Evolutionary conservation across 208 protist genomes (phyloP).

Genomic region (Sergeia podlipaevii): DNA sequence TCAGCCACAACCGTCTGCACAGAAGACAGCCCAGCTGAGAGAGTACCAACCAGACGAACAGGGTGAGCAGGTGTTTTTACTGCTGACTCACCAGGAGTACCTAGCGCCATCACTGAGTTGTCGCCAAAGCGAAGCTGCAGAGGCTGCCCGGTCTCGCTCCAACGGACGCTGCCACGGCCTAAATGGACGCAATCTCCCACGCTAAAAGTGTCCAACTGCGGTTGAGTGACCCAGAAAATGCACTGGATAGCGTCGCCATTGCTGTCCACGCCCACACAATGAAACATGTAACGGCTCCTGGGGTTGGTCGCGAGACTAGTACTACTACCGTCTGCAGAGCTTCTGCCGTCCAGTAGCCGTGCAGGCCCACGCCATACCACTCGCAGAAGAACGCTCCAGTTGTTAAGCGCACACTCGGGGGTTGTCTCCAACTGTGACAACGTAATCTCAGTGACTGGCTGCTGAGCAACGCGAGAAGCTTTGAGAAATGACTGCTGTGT

Average conservation of each 20-base stretch:
- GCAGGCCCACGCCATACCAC: conserved; percentile 54
- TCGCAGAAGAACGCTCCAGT: conserved; percentile 42
- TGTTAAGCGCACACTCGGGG: conserved; percentile 23
- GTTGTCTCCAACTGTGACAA: too few species aligned
- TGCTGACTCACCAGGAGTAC: not conserved
- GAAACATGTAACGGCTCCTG: conserved; percentile 10
- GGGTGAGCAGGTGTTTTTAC: conserved; percentile 20
- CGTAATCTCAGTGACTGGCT: too few species aligned
- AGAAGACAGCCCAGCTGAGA: conserved; percentile 9
- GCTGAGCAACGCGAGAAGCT: too few species aligned
- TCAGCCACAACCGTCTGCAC: conserved; percentile 28
- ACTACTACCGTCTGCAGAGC: too few species aligned
- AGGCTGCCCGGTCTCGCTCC: conserved; percentile 25
- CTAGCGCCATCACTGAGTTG: conserved; percentile 19
- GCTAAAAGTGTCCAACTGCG: conserved; percentile 17
- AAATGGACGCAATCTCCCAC: conserved; percentile 27
- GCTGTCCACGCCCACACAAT: conserved; percentile 49
- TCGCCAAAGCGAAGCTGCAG: conserved; percentile 42
- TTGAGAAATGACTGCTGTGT: too few species aligned
- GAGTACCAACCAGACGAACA: conserved; percentile 27
- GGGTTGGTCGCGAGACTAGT: not conserved
- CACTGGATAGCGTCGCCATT: conserved; percentile 40
- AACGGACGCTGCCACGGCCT: conserved; percentile 19
- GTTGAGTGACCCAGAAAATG: conserved; percentile 14
- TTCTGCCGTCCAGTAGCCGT: conserved; percentile 4